Evolutionary conservation across 2,329 filamentous ascomycete species (phyloP).

Genomic region (Scortechinia acanthostroma): DNA sequence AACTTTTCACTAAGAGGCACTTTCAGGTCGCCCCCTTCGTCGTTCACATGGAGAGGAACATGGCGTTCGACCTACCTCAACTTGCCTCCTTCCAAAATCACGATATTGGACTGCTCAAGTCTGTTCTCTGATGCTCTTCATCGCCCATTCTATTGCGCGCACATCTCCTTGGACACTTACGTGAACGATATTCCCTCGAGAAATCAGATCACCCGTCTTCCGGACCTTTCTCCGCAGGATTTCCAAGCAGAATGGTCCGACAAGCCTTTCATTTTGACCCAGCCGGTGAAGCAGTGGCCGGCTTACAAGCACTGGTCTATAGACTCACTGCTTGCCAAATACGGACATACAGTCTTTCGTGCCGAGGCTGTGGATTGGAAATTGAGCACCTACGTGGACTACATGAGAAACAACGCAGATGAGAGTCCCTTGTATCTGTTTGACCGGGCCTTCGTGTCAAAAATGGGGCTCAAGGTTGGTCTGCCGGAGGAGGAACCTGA

Average conservation of each 20-base stretch:
- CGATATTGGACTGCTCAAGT: conserved; percentile 47
- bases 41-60: conserved; percentile 47
- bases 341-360: conserved; percentile 48
- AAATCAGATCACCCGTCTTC: conserved; percentile 51
- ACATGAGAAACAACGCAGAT: conserved; percentile 58
- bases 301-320: conserved; percentile 54
- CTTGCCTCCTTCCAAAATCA: conserved; percentile 33
- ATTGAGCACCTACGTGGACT: conserved; percentile 52
- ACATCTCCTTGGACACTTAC: conserved; percentile 49
- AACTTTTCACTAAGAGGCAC: conserved; percentile 7
- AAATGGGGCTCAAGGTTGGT: conserved; percentile 49
- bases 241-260: conserved; percentile 53
- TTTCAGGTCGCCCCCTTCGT: conserved; percentile 23
- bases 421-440: conserved; percentile 69
- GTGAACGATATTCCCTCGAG: conserved; percentile 47
- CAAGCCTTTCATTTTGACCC: conserved; percentile 61
- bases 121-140: conserved; percentile 65
- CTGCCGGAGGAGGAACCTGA: conserved; percentile 16
- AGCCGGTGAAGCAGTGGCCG: conserved; percentile 59
- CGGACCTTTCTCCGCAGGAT: conserved; percentile 45
- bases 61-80: conserved; percentile 61
- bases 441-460: conserved; percentile 58
- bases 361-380: conserved; percentile 70
- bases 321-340: conserved; percentile 40
- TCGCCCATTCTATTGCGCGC: conserved; percentile 63